phyloP scores from a whole-genome alignment of 352 stramenopile genomes.

The Phytophthora parvispora region DNA sequence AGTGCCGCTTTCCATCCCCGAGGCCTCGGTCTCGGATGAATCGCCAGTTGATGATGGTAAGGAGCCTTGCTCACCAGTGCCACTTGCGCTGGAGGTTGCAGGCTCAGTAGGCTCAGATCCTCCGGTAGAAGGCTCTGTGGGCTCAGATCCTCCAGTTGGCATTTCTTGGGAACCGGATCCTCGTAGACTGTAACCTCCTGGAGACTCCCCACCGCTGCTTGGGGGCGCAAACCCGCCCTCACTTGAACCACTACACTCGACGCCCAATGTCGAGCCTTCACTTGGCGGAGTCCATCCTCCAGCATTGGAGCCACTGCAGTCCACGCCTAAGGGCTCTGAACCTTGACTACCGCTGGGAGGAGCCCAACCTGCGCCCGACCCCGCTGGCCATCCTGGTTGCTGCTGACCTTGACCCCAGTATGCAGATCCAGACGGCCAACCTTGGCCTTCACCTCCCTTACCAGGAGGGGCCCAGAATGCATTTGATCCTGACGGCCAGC shows the following conservation, averaged over 20 bases:
- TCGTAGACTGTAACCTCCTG: not conserved
- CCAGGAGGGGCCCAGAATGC: not conserved
- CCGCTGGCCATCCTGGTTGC: not conserved
- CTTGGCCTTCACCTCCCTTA: not conserved
- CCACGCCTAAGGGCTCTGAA: not conserved
- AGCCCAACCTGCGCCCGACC: not conserved
- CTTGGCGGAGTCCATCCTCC: not conserved
- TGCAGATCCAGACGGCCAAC: not conserved
- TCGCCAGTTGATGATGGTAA: not conserved
- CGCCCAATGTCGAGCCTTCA: slow-evolving; percentile 2
- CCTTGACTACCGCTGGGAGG: slow-evolving; percentile 1
- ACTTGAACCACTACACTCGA: no score
- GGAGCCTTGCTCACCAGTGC: not conserved
- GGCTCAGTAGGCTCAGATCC: not conserved
- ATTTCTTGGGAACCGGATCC: slow-evolving; percentile 1
- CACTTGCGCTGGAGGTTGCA: not conserved
- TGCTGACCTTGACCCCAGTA: not conserved
- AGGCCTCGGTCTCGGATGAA: not conserved
- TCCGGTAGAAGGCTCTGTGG: not conserved
- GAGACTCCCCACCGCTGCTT: not conserved
- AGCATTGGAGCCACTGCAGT: slow-evolving; percentile 15
- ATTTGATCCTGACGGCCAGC: not conserved
- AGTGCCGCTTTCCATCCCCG: not conserved
- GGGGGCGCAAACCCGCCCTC: no score
- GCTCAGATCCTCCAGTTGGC: not conserved